These are phyloP conservation scores for Solanum etuberosum DNA, from an alignment of 257 asterid genomes.

Conservation along the genomic window DNA sequence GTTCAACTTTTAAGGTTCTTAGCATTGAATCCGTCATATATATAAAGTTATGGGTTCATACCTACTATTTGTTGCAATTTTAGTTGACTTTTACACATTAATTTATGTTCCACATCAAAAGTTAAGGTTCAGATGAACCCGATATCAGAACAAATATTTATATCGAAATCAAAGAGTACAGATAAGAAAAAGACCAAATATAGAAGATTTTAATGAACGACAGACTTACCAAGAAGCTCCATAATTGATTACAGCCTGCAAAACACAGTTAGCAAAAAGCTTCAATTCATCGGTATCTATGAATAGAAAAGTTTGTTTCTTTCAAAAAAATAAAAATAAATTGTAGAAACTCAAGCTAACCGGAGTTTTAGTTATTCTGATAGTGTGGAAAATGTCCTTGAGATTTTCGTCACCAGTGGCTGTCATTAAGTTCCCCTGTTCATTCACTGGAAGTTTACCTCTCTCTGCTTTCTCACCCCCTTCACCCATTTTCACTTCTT, in stretches of 20 bases:
- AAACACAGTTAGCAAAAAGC: not conserved
- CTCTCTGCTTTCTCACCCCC: conserved; percentile 8
- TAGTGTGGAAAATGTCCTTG: conserved; percentile 44
- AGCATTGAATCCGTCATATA: not conserved
- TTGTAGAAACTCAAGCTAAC: conserved; percentile 19
- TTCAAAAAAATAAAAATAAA: not conserved
- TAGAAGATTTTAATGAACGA: not conserved
- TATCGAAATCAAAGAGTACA: not conserved
- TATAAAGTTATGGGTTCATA: not conserved
- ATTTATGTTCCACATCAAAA: not conserved
- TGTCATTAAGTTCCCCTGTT: conserved; percentile 17
- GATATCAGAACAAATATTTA: not conserved
- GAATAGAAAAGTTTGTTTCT: not conserved
- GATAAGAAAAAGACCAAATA: not conserved
- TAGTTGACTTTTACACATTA: not conserved
- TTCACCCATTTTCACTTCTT: not conserved
- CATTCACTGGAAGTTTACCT: not conserved
- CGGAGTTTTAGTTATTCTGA: conserved; percentile 47
- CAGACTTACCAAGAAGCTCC: conserved; percentile 78
- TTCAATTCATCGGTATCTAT: not conserved
- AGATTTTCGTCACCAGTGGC: conserved; percentile 59
- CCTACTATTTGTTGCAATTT: not conserved
- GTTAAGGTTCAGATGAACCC: not conserved
- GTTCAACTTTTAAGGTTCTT: not conserved
- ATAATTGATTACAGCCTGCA: conserved; percentile 83